phyloP scores from a whole-genome alignment of 2,329 filamentous ascomycete species.

The Pseudogymnoascus sp. region DNA sequence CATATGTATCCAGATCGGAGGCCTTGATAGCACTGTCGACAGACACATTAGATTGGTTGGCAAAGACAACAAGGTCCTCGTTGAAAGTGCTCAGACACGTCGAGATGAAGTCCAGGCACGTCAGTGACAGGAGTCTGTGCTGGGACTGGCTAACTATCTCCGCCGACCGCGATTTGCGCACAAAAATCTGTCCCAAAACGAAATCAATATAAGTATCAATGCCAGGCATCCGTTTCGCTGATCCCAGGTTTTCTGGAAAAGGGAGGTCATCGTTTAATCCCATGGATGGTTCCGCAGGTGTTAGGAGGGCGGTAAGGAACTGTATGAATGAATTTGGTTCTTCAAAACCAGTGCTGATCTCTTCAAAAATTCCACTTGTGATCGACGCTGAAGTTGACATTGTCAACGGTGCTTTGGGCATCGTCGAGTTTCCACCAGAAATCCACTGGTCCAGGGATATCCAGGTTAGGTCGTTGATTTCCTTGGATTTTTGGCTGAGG shows the following conservation, averaged over 20 bases:
- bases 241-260: slow-evolving; percentile 80
- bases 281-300: slow-evolving; percentile 54
- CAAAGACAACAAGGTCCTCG: slow-evolving; percentile 81
- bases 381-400: slow-evolving; percentile 27
- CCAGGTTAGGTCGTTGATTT: slow-evolving; percentile 72
- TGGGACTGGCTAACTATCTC: slow-evolving; percentile 63
- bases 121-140: slow-evolving; percentile 64
- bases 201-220: slow-evolving; percentile 94
- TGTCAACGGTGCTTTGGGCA: slow-evolving; percentile 29
- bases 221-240: slow-evolving; percentile 69
- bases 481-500: slow-evolving; percentile 63
- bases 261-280: slow-evolving; percentile 68
- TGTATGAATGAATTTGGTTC: slow-evolving; percentile 78
- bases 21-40: slow-evolving; percentile 70
- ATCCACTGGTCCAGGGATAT: slow-evolving; percentile 71
- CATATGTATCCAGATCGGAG: slow-evolving; percentile 70
- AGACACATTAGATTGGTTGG: slow-evolving; percentile 62
- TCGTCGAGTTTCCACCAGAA: slow-evolving; percentile 47
- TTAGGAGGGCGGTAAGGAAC: slow-evolving; percentile 64
- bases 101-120: slow-evolving; percentile 76
- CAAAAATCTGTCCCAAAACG: slow-evolving; percentile 71
- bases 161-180: slow-evolving; percentile 46
- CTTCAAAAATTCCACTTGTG: slow-evolving; percentile 62
- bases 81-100: slow-evolving; percentile 82
- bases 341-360: slow-evolving; percentile 72